Evolutionary conservation across 345 rosid genomes (phyloP).

Genomic region (Clausena lansium): DNA sequence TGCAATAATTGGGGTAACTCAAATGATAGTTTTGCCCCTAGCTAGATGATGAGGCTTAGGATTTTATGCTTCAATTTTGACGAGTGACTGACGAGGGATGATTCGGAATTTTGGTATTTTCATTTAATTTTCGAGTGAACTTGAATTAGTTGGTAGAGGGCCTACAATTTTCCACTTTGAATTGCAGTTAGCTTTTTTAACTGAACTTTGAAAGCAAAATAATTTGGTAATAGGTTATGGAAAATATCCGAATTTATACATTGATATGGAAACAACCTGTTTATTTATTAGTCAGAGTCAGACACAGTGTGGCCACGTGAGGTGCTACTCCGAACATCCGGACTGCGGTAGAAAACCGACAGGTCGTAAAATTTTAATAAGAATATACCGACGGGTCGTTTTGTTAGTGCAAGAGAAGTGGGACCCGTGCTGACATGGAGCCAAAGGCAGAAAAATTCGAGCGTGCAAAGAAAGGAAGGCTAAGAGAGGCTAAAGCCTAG

Average conservation of each 20-base stretch:
- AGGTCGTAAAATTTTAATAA: no score
- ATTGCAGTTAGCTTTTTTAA: neutral
- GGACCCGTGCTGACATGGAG: conserved; percentile 3
- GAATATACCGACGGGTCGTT: no score
- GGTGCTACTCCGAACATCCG: no score
- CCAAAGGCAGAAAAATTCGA: neutral
- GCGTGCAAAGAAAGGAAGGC: neutral
- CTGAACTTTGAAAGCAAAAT: neutral
- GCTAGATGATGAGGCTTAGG: neutral
- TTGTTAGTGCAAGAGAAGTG: neutral
- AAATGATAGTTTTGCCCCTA: neutral
- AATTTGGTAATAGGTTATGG: neutral
- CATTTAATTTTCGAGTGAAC: neutral
- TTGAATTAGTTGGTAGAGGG: no score
- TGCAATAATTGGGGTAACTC: neutral
- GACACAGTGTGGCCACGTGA: no score
- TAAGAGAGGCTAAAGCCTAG: no score
- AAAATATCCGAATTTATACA: no score
- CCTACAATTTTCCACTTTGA: neutral
- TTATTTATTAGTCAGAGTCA: no score
- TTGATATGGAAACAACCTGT: no score
- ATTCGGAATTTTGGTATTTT: neutral
- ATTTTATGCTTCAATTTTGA: neutral
- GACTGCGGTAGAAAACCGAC: no score
- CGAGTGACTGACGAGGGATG: neutral